Conservation (phyloP, 441 rosid species). For the Manihot esculenta region DNA sequence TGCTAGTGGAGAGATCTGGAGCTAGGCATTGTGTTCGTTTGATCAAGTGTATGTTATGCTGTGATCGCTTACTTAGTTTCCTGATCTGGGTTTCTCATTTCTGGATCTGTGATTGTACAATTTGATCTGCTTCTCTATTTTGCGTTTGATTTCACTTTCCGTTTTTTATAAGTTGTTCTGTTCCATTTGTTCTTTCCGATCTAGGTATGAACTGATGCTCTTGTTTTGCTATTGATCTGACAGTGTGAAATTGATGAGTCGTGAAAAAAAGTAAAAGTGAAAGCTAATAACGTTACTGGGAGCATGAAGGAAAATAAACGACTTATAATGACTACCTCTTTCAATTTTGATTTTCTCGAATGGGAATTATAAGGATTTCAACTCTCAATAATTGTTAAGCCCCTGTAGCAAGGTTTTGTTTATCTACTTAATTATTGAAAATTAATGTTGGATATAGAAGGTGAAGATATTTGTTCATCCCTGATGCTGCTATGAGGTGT, state of each 20-base stretch:
- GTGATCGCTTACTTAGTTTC: constrained; percentile 4
- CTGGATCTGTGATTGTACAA: constrained; percentile 24
- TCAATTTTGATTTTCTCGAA: not conserved
- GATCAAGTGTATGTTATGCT: not conserved
- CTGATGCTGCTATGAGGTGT: not conserved
- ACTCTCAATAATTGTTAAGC: no score
- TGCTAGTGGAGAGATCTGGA: constrained; percentile 22
- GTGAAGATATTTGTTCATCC: not conserved
- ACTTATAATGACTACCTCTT: not conserved
- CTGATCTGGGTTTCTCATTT: constrained; percentile 18
- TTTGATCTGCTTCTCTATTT: not conserved
- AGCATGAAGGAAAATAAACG: not conserved
- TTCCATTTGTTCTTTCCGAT: not conserved
- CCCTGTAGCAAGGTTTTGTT: not conserved
- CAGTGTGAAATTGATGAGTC: not conserved
- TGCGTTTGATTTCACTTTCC: not conserved
- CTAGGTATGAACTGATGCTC: no score
- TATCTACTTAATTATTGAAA: not conserved
- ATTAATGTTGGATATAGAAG: not conserved
- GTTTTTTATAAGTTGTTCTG: not conserved
- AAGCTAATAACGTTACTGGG: not conserved
- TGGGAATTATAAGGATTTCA: not conserved
- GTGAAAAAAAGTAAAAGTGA: no score
- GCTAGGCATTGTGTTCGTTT: not conserved
- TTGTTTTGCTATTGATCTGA: not conserved